Evolutionary conservation across 306 rosid genomes (phyloP), one percentile per base, ranked within the genome.

Genomic region (Castanopsis chinensis): DNA sequence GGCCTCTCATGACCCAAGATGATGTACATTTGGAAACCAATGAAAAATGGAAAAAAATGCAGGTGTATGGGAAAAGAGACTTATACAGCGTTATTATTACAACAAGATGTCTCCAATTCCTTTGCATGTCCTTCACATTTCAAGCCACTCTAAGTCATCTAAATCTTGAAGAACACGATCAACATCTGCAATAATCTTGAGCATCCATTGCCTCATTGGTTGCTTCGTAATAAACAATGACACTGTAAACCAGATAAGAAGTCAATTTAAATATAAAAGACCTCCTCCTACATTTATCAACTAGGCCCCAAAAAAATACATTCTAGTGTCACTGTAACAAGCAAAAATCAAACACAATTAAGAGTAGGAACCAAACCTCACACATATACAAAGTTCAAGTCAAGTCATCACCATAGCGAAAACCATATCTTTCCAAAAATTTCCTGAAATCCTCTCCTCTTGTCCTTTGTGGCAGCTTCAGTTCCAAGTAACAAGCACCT

Each of bases 371-470:
- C 49, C 83, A 75, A 74, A 95, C 99, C 98, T 95, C 98, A 73
- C 82, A 89, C 80, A 98, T 94, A 84, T 93, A 98, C 87, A 95
- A 82, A 67, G 93, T 80, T 74, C 99, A 96, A 72, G 73, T 87
- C 56, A 77, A 73, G 49, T 90, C 89, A 60, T 78, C 87, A 60
- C 88, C 94, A 81, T 92, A 91, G 49, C 76, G 90, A 81, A 85
- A 95, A 32, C 99, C 98, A 76, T 91, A 95, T 84, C 84, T 85
- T 28, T 91, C 90, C 25, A 95, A 45, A 58, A 95, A 95, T 5
- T 82, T 80, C 99, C 99, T 93, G 61, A 88, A 85, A 3, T 92
- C 94, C 10, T 30, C 77, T 0, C 21, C 79, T 76, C 80, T 85
- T 69, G 86, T 52, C 79, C 80, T 92, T 17, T 93, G 41, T 30